phyloP scores from a whole-genome alignment of 352 stramenopile species.

The Phytophthora chlamydospora region DNA sequence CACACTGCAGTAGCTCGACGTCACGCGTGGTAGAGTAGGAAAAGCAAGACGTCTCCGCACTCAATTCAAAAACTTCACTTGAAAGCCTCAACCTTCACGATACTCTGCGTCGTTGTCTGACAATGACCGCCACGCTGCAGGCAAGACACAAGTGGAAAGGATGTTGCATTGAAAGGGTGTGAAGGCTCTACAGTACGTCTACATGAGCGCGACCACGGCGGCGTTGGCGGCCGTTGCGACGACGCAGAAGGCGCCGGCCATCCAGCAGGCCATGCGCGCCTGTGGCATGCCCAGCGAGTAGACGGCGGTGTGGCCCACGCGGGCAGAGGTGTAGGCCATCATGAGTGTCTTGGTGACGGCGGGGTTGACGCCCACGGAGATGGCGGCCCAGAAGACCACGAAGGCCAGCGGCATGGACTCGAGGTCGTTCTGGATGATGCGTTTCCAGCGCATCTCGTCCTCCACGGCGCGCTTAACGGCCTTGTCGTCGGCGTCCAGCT shows the following conservation, averaged over 20 bases:
- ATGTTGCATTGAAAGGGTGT: background rate
- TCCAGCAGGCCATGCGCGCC: conserved; percentile 37
- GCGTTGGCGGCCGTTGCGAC: conserved; percentile 18
- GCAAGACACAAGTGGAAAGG: background rate
- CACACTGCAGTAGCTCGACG: conserved; percentile 27
- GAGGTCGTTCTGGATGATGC: conserved; percentile 64
- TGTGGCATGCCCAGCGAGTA: conserved; percentile 47
- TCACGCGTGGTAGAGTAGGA: conserved; percentile 21
- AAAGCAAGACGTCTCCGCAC: conserved; percentile 7
- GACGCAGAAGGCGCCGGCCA: conserved; percentile 34
- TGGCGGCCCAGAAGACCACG: conserved; percentile 48
- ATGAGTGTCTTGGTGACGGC: conserved; percentile 38
- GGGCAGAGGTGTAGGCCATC: conserved; percentile 46
- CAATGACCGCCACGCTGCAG: no score
- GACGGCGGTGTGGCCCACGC: conserved; percentile 45
- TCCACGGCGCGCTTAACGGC: conserved; percentile 27
- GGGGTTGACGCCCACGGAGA: conserved; percentile 44
- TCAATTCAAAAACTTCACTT: background rate
- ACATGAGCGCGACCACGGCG: conserved; percentile 9
- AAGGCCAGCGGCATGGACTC: conserved; percentile 64
- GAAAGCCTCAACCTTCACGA: no score
- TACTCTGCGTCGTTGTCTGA: no score
- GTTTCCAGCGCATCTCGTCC: conserved; percentile 58
- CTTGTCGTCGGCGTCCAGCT: conserved; percentile 38
- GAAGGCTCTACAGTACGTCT: background rate